Evolutionary conservation across 177 flowering plant genomes (phyloP).

Genomic region (Vitis hybrid): DNA sequence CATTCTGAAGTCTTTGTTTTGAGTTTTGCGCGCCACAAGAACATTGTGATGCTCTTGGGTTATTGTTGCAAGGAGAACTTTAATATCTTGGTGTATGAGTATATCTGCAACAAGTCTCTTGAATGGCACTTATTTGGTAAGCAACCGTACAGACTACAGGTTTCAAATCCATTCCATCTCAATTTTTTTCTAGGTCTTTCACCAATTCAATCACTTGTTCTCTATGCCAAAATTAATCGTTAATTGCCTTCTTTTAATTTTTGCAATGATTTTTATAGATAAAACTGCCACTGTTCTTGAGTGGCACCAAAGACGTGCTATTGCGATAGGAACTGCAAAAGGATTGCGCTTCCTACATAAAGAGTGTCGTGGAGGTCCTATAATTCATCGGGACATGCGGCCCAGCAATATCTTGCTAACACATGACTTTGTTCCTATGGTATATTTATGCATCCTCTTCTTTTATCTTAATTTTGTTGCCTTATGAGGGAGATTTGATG

Average conservation of each 20-base stretch:
- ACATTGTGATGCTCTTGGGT: constrained; percentile 66
- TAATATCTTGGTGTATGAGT: constrained; percentile 65
- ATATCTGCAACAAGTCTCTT: constrained; percentile 63
- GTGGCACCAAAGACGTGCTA: constrained; percentile 54
- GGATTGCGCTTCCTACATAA: constrained; percentile 71
- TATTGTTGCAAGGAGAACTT: constrained; percentile 46
- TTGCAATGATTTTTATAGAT: constrained; percentile 15
- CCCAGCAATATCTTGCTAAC: constrained; percentile 68
- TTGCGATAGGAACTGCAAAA: constrained; percentile 68
- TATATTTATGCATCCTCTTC: constrained; percentile 11
- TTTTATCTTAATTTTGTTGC: neutral
- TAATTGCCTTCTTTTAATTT: neutral
- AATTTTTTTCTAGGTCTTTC: neutral
- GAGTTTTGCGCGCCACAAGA: constrained; percentile 62
- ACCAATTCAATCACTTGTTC: neutral
- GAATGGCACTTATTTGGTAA: constrained; percentile 61
- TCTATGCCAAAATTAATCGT: neutral
- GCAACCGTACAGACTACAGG: neutral
- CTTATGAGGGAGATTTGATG: too few relatives aligned
- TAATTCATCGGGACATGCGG: constrained; percentile 59
- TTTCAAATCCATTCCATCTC: neutral
- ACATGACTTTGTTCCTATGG: constrained; percentile 68
- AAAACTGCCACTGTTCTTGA: constrained; percentile 35
- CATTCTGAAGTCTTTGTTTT: constrained; percentile 48
- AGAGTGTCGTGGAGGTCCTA: constrained; percentile 68